Percentiles rank a stretch among this genome's conserved stretches.
Conservation (phyloP, 495 filamentous ascomycete genomes). For the Daldinia decipiens region DNA sequence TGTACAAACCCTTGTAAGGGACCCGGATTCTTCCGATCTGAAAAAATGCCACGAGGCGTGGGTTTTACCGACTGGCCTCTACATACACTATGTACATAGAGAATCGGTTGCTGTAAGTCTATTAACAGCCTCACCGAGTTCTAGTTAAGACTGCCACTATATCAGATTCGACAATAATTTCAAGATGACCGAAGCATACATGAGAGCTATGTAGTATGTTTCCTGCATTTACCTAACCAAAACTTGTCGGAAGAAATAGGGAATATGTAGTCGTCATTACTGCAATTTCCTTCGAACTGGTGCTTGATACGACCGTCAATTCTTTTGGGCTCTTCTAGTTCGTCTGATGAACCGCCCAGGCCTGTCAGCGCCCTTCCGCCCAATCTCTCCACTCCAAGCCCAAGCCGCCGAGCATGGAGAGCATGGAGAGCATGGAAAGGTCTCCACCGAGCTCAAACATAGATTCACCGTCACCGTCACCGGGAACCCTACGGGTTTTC, state of each 20-base stretch:
- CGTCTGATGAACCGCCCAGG: constrained; percentile 41
- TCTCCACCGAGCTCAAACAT: constrained; percentile 42
- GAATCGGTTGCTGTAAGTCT: constrained; percentile 8
- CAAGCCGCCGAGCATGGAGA: constrained; percentile 14
- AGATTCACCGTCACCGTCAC: constrained; percentile 34
- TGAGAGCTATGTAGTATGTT: neutral
- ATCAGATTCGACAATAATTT: constrained; percentile 4
- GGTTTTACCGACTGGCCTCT: constrained; percentile 3
- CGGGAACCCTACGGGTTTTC: constrained; percentile 31
- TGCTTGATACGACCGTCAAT: constrained; percentile 17
- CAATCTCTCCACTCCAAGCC: constrained; percentile 2
- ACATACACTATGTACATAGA: too few species aligned
- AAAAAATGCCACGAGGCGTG: constrained; percentile 42
- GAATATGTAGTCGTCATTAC: constrained; percentile 15
- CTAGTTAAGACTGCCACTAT: neutral
- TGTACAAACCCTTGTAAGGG: constrained; percentile 7
- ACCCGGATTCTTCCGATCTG: constrained; percentile 47
- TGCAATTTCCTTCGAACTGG: constrained; percentile 13
- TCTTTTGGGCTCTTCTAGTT: constrained; percentile 18
- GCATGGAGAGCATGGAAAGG: constrained; percentile 20
- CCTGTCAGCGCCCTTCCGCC: constrained; percentile 11
- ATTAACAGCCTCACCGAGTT: constrained; percentile 4
- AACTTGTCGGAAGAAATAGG: neutral
- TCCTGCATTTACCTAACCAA: constrained; percentile 17
- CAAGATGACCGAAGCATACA: constrained; percentile 19